A percentile compares a stretch with the other conserved stretches of the same genome.
Conservation (phyloP, 176 grass and related monocot species). For the Bromus sterilis region DNA sequence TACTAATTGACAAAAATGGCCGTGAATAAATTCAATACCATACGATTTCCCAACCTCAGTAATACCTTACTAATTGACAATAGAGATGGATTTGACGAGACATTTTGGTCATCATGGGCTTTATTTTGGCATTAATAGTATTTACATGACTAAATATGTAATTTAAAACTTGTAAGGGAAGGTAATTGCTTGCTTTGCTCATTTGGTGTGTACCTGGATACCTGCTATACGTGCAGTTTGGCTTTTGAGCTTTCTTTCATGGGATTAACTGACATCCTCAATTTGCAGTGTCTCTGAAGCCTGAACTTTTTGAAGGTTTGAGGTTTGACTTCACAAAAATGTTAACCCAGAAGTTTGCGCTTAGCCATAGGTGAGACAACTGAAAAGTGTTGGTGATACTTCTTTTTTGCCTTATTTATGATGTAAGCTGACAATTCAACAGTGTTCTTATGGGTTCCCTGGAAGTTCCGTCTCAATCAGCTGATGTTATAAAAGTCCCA, state of each 20-base stretch:
- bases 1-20: too few relatives aligned
- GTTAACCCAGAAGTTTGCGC: constrained; percentile 82
- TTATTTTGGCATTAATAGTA: not conserved
- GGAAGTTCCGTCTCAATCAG: constrained; percentile 75
- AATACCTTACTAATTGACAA: not conserved
- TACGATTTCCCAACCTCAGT: not conserved
- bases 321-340: constrained; percentile 94
- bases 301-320: constrained; percentile 91
- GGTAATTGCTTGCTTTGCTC: not conserved
- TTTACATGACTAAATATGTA: not conserved
- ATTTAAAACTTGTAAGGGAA: not conserved
- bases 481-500: constrained; percentile 84
- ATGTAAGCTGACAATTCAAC: constrained; percentile 26
- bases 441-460: constrained; percentile 92
- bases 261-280: constrained; percentile 17
- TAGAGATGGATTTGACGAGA: not conserved
- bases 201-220: not conserved
- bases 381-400: not conserved
- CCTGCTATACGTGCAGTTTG: not conserved
- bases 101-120: not conserved
- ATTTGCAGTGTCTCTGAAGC: constrained; percentile 92
- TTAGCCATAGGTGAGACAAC: constrained; percentile 71
- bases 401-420: not conserved
- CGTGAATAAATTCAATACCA: not conserved
- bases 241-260: constrained; percentile 9